Conservation (phyloP, 2,329 filamentous ascomycete species). For the Diaporthe amygdali region DNA sequence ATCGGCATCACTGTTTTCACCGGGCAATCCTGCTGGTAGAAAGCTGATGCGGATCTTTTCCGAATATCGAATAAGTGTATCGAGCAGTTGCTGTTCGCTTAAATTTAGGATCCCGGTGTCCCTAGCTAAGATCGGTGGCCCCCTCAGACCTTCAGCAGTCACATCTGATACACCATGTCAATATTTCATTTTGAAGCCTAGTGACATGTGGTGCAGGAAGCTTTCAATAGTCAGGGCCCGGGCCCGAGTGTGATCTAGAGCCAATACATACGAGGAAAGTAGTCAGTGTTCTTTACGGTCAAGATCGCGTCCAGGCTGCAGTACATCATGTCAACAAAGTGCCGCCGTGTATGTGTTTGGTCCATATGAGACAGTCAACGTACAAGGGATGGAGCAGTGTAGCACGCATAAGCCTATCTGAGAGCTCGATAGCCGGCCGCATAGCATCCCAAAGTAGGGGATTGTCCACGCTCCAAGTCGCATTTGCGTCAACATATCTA, state of each 20-base stretch:
- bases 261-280: neutral
- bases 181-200: neutral
- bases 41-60: neutral
- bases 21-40: neutral
- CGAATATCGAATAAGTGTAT: neutral
- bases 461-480: slow-evolving; percentile 10
- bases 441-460: neutral
- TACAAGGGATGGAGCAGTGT: neutral
- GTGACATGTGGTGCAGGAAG: too few relatives aligned
- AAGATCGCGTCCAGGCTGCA: neutral
- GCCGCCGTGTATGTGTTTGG: neutral
- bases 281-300: neutral
- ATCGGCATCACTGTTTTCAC: neutral
- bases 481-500: neutral
- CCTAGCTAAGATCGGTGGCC: neutral
- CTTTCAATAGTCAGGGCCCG: neutral
- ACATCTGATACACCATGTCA: neutral
- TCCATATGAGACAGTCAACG: neutral
- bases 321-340: neutral
- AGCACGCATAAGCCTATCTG: neutral
- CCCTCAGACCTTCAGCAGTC: neutral
- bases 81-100: neutral
- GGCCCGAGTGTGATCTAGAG: too few relatives aligned
- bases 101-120: neutral
- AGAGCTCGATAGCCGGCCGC: neutral